These are phyloP conservation scores for Diplodia sapinea DNA, from an alignment of 2,329 filamentous ascomycete genomes.

Conservation along the genomic window DNA sequence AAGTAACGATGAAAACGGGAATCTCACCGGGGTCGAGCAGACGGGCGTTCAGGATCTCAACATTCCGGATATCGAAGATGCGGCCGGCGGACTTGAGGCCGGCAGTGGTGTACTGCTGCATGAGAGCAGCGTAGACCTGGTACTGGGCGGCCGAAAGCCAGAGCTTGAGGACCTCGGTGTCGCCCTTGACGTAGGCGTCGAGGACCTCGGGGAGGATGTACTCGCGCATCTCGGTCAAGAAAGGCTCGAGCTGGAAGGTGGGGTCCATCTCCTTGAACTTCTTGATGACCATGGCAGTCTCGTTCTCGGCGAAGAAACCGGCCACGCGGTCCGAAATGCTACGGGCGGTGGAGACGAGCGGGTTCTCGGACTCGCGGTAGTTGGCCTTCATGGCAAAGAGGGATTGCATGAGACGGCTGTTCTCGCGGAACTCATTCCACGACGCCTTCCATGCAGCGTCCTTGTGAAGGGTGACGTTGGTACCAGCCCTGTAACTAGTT, in stretches of 20 bases:
- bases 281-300: constrained; percentile 97
- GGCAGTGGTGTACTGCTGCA: constrained; percentile 92
- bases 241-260: constrained; percentile 90
- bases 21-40: constrained; percentile 86
- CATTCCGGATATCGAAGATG: constrained; percentile 92
- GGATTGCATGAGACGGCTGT: constrained; percentile 84
- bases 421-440: constrained; percentile 95
- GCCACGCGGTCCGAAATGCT: constrained; percentile 92
- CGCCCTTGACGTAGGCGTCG: constrained; percentile 97
- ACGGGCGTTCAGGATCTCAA: constrained; percentile 82
- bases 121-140: constrained; percentile 94
- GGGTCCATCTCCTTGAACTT: constrained; percentile 97
- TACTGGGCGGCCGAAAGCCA: constrained; percentile 98
- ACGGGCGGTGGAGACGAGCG: constrained; percentile 87
- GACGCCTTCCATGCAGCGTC: constrained; percentile 97
- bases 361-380: constrained; percentile 97
- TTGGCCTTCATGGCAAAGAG: constrained; percentile 83
- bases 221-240: constrained; percentile 92
- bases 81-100: constrained; percentile 94
- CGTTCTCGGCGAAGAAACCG: constrained; percentile 98
- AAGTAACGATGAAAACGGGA: constrained; percentile 96
- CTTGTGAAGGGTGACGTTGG: constrained; percentile 93
- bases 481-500: constrained; percentile 73
- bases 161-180: constrained; percentile 84
- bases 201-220: constrained; percentile 97